Percentiles rank a stretch among this genome's conserved stretches.
phyloP scores from a whole-genome alignment of 176 grass and related monocot species.

The Thinopyrum elongatum region DNA sequence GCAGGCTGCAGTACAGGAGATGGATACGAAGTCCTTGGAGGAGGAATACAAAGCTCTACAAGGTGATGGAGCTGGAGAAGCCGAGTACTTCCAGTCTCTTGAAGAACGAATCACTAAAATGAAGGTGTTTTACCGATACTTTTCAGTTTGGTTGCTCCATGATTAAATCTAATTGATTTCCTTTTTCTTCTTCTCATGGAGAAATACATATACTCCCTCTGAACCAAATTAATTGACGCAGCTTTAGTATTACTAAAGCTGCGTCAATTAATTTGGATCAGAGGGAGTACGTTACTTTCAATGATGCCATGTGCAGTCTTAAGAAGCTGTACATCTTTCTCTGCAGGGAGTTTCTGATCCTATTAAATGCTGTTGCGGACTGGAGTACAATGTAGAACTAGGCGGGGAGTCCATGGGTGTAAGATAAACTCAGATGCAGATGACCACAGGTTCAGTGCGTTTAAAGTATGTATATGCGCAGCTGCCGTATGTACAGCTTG shows the following conservation, averaged over 20 bases:
- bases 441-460: neutral
- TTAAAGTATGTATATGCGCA: neutral
- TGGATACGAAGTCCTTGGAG: constrained; percentile 67
- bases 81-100: constrained; percentile 67
- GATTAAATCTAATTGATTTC: neutral
- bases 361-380: constrained; percentile 63
- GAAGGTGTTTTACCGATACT: constrained; percentile 50
- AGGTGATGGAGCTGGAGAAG: constrained; percentile 72
- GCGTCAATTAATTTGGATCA: no score
- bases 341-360: constrained; percentile 52
- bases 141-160: constrained; percentile 14
- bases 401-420: constrained; percentile 32
- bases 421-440: constrained; percentile 14
- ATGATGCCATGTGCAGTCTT: neutral
- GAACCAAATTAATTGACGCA: no score
- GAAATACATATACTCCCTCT: neutral
- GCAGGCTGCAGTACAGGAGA: constrained; percentile 52
- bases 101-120: constrained; percentile 54
- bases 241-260: no score
- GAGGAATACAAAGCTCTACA: constrained; percentile 60
- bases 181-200: neutral
- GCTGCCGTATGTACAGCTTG: neutral
- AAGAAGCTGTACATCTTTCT: constrained; percentile 9
- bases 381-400: constrained; percentile 65
- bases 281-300: neutral